Conservation (phyloP, 257 asterid species). For the Forsythia viridissima region DNA sequence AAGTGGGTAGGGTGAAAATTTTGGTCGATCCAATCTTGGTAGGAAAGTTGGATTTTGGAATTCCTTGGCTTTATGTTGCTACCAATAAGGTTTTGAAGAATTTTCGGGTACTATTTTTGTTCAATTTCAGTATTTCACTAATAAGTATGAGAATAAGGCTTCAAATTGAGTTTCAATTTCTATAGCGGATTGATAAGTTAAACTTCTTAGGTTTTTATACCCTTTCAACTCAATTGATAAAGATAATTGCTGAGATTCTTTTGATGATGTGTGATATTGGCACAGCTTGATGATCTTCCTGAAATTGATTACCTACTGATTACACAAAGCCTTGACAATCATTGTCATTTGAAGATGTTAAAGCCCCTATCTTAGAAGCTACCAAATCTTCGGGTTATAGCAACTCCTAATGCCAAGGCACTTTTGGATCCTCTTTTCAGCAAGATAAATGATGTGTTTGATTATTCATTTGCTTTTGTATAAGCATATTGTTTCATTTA, state of each 20-base stretch:
- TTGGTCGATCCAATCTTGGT: too few species aligned
- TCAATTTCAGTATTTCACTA: neutral
- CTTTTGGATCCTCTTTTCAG: slow-evolving; percentile 80
- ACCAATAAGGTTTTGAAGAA: slow-evolving; percentile 75
- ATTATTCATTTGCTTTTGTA: neutral
- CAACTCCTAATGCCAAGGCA: slow-evolving; percentile 81
- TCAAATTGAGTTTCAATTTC: neutral
- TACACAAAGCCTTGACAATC: too few species aligned
- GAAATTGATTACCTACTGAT: too few species aligned
- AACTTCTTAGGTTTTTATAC: too few species aligned
- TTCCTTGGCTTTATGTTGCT: too few species aligned
- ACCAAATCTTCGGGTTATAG: slow-evolving; percentile 68
- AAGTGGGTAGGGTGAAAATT: too few species aligned
- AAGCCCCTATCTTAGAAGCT: slow-evolving; percentile 67
- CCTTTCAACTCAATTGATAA: too few species aligned
- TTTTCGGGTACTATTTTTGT: slow-evolving; percentile 61
- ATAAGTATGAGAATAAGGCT: neutral
- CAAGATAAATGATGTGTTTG: slow-evolving; percentile 52
- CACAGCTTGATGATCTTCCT: too few species aligned
- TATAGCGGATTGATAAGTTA: neutral
- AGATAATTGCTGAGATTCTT: too few species aligned
- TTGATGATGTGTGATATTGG: too few species aligned
- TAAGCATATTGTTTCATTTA: neutral
- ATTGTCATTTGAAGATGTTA: too few species aligned
- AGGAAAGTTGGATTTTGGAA: too few species aligned